Conservation (phyloP, 371 early-diverging fungal genomes). For the Mortierella sp. region DNA sequence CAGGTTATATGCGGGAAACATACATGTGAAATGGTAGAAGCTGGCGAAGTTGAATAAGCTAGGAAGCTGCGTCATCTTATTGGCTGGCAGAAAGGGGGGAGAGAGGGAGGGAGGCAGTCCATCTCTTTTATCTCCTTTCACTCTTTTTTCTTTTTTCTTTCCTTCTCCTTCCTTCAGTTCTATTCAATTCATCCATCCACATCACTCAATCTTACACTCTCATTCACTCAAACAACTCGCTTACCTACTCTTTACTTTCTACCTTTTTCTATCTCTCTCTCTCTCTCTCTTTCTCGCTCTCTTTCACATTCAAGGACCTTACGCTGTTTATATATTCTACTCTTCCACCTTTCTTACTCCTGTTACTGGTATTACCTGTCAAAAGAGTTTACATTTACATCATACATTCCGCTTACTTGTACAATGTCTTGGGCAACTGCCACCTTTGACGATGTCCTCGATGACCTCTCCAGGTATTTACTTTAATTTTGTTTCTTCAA, state of each 20-base stretch:
- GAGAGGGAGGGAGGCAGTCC: background rate
- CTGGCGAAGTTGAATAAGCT: background rate
- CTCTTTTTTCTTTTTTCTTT: background rate
- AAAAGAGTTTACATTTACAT: background rate
- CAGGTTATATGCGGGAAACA: no score
- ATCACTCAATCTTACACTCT: background rate
- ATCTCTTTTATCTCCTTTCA: background rate
- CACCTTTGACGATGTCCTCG: constrained; percentile 83
- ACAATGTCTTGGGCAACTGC: constrained; percentile 72
- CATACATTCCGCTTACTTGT: background rate
- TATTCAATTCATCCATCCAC: background rate
- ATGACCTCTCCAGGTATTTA: constrained; percentile 85
- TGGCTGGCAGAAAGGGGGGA: background rate
- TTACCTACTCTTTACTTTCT: background rate
- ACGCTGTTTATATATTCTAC: background rate
- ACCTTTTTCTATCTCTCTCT: background rate
- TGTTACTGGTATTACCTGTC: background rate
- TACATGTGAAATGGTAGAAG: no score
- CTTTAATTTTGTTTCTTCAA: background rate
- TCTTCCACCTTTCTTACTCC: background rate
- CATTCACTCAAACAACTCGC: background rate
- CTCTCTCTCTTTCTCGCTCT: background rate
- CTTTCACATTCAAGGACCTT: background rate
- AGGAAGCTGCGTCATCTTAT: background rate
- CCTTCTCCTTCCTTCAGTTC: background rate